Conservation (phyloP, 805 yeast species). For the Saccharomyces jurei region DNA sequence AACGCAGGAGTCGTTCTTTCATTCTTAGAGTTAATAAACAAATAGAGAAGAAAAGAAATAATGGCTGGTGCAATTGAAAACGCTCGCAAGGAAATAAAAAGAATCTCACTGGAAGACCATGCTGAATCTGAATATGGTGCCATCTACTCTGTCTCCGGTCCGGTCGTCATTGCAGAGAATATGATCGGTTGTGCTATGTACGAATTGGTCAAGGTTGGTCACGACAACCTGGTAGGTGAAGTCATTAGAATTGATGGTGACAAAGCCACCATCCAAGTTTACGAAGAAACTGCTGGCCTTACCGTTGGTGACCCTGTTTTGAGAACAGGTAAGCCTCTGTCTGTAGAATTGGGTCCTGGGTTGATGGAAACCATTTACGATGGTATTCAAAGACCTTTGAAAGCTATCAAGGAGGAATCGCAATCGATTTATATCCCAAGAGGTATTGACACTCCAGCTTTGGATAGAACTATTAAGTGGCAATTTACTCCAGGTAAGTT, state of each 20-base stretch:
- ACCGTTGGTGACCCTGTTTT: conserved; percentile 98
- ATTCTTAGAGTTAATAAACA: background rate
- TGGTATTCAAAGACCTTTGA: conserved; percentile 98
- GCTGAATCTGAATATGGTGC: conserved; percentile 77
- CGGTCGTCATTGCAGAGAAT: conserved; percentile 94
- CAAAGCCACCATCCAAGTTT: conserved; percentile 96
- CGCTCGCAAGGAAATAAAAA: conserved; percentile 89
- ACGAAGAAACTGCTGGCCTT: conserved; percentile 98
- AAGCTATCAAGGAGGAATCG: conserved; percentile 79
- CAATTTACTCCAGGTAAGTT: conserved; percentile 70
- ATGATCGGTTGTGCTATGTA: conserved; percentile 99
- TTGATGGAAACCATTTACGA: conserved; percentile 98
- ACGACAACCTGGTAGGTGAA: conserved; percentile 94
- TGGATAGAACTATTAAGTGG: conserved; percentile 71
- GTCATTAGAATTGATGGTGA: conserved; percentile 95
- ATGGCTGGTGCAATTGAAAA: conserved; percentile 95
- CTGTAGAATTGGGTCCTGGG: conserved; percentile 99
- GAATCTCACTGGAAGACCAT: conserved; percentile 68
- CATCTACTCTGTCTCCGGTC: conserved; percentile 94
- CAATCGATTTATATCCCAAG: conserved; percentile 96
- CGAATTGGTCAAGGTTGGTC: conserved; percentile 97
- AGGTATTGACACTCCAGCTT: conserved; percentile 96
- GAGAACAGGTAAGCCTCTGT: conserved; percentile 97
- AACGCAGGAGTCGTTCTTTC: background rate
- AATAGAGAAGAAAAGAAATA: conserved; percentile 1